Evolutionary conservation across 108 stramenopile species (phyloP).

Genomic region (Chaetoceros muelleri): DNA sequence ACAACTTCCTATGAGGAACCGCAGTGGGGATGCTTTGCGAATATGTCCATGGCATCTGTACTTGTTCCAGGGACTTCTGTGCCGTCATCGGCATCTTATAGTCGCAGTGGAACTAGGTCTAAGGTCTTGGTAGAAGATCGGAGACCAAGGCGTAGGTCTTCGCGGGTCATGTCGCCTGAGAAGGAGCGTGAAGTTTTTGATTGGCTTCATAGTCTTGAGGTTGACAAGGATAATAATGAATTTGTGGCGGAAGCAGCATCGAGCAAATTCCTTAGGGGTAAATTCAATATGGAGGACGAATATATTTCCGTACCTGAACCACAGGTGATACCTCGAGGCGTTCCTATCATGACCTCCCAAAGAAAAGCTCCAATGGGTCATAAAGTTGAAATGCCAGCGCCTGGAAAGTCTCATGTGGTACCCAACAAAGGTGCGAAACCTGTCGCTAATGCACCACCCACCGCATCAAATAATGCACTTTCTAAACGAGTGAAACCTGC

Average conservation of each 20-base stretch:
- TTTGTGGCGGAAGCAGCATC: constrained; percentile 12
- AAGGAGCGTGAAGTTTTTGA: constrained; percentile 3
- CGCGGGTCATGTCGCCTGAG: neutral
- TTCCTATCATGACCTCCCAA: neutral
- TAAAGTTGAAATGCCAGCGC: too few relatives aligned
- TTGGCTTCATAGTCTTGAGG: constrained; percentile 13
- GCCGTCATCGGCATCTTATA: too few relatives aligned
- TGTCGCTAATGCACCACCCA: neutral
- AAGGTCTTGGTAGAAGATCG: too few relatives aligned
- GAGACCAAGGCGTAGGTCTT: too few relatives aligned
- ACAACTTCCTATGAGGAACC: constrained; percentile 13
- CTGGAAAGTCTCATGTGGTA: neutral
- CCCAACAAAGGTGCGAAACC: neutral
- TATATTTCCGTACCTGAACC: neutral
- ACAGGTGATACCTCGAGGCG: neutral
- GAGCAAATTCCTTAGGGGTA: constrained; percentile 8
- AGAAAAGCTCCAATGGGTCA: too few relatives aligned
- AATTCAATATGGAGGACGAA: neutral
- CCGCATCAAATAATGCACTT: neutral
- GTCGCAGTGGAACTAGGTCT: too few relatives aligned
- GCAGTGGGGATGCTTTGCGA: neutral
- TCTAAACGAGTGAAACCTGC: neutral
- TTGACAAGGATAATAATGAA: neutral
- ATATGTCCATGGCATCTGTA: neutral
- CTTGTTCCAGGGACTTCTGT: too few relatives aligned